Evolutionary conservation across 2,329 filamentous ascomycete genomes (phyloP).

Genomic region (Emergomyces orientalis): DNA sequence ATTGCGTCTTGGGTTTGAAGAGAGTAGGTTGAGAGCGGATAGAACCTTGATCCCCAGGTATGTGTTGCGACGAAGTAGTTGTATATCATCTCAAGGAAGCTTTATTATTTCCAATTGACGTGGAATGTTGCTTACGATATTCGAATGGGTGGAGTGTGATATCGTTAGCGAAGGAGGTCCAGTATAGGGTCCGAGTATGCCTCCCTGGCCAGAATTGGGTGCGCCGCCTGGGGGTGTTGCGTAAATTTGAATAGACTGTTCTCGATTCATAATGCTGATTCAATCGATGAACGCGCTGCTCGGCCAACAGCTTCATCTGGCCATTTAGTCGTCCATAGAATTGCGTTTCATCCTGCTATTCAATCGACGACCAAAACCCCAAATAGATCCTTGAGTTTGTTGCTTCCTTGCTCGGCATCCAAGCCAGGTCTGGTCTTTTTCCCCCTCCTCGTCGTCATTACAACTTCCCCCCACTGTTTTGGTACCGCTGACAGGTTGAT

Average conservation of each 20-base stretch:
- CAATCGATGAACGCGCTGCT: background rate
- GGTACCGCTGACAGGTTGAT: slow-evolving; percentile 22
- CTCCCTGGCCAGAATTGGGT: background rate
- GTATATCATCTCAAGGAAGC: background rate
- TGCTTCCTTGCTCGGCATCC: slow-evolving; percentile 17
- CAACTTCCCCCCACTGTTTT: slow-evolving; percentile 38
- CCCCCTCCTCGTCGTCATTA: slow-evolving; percentile 31
- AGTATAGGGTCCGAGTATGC: background rate
- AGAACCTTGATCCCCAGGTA: background rate
- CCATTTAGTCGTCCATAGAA: background rate
- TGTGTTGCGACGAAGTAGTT: background rate
- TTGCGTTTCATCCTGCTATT: background rate
- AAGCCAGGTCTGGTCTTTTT: slow-evolving; percentile 23
- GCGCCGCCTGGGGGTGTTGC: background rate
- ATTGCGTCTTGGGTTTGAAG: background rate
- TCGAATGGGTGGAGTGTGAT: background rate
- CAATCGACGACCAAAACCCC: slow-evolving; percentile 31
- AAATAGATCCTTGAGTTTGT: slow-evolving; percentile 28
- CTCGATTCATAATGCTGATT: background rate
- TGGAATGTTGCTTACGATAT: background rate
- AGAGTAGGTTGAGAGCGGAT: background rate
- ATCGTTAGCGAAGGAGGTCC: background rate
- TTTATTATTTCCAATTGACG: background rate
- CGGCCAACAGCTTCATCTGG: background rate
- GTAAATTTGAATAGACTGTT: background rate